Percentiles rank a stretch among this genome's conserved stretches.
phyloP scores from a whole-genome alignment of 164 flowering plant genomes.

The Liriodendron chinense region DNA sequence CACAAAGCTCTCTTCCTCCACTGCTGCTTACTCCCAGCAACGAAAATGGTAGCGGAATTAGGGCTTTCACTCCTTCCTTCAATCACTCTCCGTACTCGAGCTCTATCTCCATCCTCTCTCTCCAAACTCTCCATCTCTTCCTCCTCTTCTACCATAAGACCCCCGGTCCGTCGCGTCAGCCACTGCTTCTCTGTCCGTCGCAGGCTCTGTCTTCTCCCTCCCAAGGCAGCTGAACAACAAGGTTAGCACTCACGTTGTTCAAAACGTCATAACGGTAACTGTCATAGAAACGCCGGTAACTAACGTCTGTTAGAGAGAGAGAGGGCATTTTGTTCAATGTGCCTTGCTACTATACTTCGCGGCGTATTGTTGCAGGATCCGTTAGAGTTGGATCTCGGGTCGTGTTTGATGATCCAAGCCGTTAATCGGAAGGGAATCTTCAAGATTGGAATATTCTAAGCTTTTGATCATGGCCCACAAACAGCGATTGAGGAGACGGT shows the following conservation, averaged over 20 bases:
- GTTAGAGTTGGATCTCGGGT: background rate
- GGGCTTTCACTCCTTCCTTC: constrained; percentile 25
- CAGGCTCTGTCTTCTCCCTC: constrained; percentile 8
- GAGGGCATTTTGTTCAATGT: background rate
- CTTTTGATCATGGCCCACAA: background rate
- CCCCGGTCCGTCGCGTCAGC: constrained; percentile 3
- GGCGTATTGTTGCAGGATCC: background rate
- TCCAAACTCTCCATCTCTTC: constrained; percentile 6
- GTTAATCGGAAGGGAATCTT: background rate
- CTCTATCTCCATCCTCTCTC: constrained; percentile 7
- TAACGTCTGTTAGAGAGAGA: no score
- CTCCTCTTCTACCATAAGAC: constrained; percentile 11
- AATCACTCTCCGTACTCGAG: background rate
- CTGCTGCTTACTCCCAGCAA: background rate
- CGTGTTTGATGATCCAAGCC: background rate
- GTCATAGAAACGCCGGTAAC: background rate
- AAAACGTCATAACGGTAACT: background rate
- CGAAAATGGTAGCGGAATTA: constrained; percentile 23
- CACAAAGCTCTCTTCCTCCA: background rate
- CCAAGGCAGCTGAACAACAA: constrained; percentile 30
- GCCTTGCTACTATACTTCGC: background rate
- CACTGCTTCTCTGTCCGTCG: constrained; percentile 3
- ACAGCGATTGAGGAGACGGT: background rate
- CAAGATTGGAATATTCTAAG: background rate
- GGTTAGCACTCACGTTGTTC: constrained; percentile 5